phyloP scores from a whole-genome alignment of 257 asterid genomes.

The Nicotiana noctiflora region DNA sequence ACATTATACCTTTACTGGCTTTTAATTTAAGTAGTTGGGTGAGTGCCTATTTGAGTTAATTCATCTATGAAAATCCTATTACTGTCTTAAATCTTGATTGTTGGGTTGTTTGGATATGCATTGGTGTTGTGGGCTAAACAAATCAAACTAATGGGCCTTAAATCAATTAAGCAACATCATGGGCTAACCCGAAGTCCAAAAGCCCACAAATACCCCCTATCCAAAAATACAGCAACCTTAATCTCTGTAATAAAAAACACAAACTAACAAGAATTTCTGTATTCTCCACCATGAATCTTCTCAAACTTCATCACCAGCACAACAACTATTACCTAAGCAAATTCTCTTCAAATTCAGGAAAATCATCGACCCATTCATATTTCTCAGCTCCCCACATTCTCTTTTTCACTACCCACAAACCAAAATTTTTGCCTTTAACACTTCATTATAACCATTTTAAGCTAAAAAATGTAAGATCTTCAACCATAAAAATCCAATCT shows the following conservation, averaged over 20 bases:
- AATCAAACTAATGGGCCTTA: not conserved
- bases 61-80: too few species aligned
- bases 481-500: constrained; percentile 18
- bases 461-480: constrained; percentile 16
- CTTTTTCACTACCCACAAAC: constrained; percentile 7
- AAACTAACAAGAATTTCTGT: not conserved
- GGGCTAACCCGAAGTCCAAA: not conserved
- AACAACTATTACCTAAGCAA: constrained; percentile 10
- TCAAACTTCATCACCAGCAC: constrained; percentile 28
- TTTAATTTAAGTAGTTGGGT: too few species aligned
- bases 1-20: too few species aligned
- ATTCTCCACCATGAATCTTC: constrained; percentile 33
- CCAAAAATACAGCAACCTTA: not conserved
- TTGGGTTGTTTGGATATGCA: not conserved
- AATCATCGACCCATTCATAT: not conserved
- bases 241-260: not conserved
- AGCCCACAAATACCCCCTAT: not conserved
- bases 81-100: too few species aligned
- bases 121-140: not conserved
- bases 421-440: constrained; percentile 8
- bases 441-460: constrained; percentile 9
- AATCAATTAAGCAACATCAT: not conserved
- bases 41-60: too few species aligned
- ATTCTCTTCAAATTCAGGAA: constrained; percentile 14
- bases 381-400: not conserved